Evolutionary conservation across 169 alveolate genomes (phyloP).

Genomic region (Miamiensis avidus): DNA sequence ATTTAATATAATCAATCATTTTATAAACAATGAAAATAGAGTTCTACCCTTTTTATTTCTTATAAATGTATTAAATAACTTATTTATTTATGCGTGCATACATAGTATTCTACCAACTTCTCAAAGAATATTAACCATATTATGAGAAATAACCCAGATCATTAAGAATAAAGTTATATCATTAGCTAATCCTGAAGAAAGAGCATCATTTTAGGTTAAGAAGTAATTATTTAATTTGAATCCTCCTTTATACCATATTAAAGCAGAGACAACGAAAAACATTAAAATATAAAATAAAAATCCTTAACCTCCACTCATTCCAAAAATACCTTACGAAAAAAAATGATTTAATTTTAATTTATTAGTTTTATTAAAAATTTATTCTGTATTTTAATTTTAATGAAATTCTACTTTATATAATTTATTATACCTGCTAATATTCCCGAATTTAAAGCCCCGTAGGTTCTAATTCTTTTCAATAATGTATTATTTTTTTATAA

Average conservation of each 20-base stretch:
- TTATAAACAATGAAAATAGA: too few relatives aligned
- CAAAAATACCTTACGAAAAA: neutral
- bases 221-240: neutral
- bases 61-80: too few relatives aligned
- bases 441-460: neutral
- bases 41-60: too few relatives aligned
- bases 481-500: too few relatives aligned
- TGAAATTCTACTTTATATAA: too few relatives aligned
- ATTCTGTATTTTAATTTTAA: too few relatives aligned
- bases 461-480: neutral
- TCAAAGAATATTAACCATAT: neutral
- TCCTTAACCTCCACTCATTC: neutral
- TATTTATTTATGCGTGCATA: too few relatives aligned
- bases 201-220: neutral
- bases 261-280: neutral
- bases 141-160: neutral
- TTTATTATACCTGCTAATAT: neutral
- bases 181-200: neutral
- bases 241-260: neutral
- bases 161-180: neutral
- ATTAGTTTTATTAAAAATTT: too few relatives aligned
- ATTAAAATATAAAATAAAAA: too few relatives aligned
- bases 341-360: too few relatives aligned
- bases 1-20: too few relatives aligned
- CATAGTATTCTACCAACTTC: too few relatives aligned